Evolutionary conservation across 371 early-diverging fungal species (phyloP).

Genomic region (Coemansia sp.): DNA sequence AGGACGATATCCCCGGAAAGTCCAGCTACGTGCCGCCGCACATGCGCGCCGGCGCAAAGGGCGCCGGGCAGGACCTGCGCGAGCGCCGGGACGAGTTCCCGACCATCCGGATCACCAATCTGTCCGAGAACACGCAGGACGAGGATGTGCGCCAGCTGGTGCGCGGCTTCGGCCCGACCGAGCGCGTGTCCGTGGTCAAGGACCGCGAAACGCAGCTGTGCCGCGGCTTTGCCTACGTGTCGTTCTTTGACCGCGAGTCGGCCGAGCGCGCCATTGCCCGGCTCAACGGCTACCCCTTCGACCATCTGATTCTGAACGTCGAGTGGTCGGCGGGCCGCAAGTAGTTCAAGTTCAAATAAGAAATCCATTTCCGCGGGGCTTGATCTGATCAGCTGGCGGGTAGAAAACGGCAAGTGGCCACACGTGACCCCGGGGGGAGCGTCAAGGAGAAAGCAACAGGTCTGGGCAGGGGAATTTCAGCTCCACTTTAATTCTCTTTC

Average conservation of each 20-base stretch:
- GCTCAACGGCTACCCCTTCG: slow-evolving; percentile 91
- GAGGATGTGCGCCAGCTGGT: slow-evolving; percentile 87
- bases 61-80: slow-evolving; percentile 54
- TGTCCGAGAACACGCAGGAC: slow-evolving; percentile 91
- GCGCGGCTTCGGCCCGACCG: slow-evolving; percentile 76
- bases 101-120: slow-evolving; percentile 92
- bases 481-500: not conserved
- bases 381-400: too few relatives aligned
- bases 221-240: slow-evolving; percentile 96
- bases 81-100: slow-evolving; percentile 76
- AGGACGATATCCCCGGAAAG: slow-evolving; percentile 31
- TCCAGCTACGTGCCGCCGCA: slow-evolving; percentile 61
- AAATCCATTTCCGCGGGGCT: too few relatives aligned
- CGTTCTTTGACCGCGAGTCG: slow-evolving; percentile 74
- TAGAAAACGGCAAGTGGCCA: too few relatives aligned
- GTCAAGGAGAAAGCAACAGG: too few relatives aligned
- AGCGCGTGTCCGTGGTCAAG: slow-evolving; percentile 80
- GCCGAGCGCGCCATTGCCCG: slow-evolving; percentile 82
- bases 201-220: slow-evolving; percentile 84
- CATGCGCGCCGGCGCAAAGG: slow-evolving; percentile 56
- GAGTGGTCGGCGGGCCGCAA: slow-evolving; percentile 70
- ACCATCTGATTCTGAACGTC: slow-evolving; percentile 88
- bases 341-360: slow-evolving; percentile 6
- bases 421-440: too few relatives aligned
- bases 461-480: too few relatives aligned